These are phyloP conservation scores for Tetragonia tetragonoides DNA, from an alignment of 148 eudicot species.

Conservation along the genomic window DNA sequence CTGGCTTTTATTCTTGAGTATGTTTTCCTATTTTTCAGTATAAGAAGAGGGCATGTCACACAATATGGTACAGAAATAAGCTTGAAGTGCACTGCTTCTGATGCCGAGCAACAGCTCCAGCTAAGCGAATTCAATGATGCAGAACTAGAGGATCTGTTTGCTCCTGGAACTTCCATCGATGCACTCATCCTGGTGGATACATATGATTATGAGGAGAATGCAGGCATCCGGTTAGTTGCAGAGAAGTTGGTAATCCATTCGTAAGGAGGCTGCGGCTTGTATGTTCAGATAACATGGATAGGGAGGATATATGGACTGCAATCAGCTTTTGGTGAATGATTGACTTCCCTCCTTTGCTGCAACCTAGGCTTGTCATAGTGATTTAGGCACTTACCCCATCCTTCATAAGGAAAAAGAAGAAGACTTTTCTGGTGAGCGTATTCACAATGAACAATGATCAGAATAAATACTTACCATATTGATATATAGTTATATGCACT, in stretches of 20 bases:
- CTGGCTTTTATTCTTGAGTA: neutral
- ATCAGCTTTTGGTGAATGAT: too few relatives aligned
- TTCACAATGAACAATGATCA: too few relatives aligned
- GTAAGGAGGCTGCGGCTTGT: constrained; percentile 14
- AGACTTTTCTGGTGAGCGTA: too few relatives aligned
- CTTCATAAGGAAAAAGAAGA: too few relatives aligned
- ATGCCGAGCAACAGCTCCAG: constrained; percentile 35
- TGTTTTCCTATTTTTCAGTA: constrained; percentile 46
- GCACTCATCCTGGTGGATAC: constrained; percentile 56
- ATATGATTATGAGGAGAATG: constrained; percentile 55
- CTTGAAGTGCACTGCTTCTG: constrained; percentile 30
- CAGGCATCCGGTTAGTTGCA: constrained; percentile 72
- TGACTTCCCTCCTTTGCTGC: too few relatives aligned
- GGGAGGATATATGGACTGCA: too few relatives aligned
- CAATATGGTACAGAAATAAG: constrained; percentile 53
- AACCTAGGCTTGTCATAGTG: too few relatives aligned
- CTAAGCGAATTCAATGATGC: constrained; percentile 38
- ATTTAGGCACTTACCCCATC: too few relatives aligned
- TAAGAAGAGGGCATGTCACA: too few relatives aligned
- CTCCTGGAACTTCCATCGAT: constrained; percentile 46
- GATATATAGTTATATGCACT: too few relatives aligned
- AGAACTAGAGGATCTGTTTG: constrained; percentile 46
- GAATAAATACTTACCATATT: too few relatives aligned
- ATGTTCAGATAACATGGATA: too few relatives aligned
- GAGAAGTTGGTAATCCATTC: constrained; percentile 49